These are phyloP conservation scores for Candida nemodendra DNA, from an alignment of 805 yeast species.

Conservation along the genomic window DNA sequence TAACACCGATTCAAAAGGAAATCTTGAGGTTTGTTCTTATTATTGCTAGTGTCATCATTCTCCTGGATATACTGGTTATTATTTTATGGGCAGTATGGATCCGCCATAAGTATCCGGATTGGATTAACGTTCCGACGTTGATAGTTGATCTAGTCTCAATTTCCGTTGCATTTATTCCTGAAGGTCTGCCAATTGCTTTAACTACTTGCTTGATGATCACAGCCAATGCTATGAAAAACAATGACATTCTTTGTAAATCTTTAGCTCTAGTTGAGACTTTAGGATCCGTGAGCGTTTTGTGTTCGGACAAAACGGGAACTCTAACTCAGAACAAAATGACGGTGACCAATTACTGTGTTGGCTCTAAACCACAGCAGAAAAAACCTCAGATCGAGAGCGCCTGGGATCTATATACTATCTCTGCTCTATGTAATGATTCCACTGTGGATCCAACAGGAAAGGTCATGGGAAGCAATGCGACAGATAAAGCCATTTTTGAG, in stretches of 20 bases:
- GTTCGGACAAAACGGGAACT: slow-evolving; percentile 79
- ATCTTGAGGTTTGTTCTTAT: slow-evolving; percentile 20
- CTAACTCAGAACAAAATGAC: slow-evolving; percentile 56
- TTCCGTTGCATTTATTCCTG: slow-evolving; percentile 51
- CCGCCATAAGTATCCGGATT: slow-evolving; percentile 36
- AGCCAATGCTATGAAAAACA: slow-evolving; percentile 44
- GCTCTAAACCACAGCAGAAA: slow-evolving; percentile 18
- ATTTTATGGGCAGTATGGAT: slow-evolving; percentile 47
- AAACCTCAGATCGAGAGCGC: slow-evolving; percentile 29
- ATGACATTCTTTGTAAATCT: slow-evolving; percentile 45
- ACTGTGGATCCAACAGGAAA: slow-evolving; percentile 25
- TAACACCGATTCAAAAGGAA: slow-evolving; percentile 44
- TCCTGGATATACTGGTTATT: slow-evolving; percentile 32
- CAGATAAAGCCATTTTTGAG: slow-evolving; percentile 43
- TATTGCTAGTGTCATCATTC: slow-evolving; percentile 14
- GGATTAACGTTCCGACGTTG: slow-evolving; percentile 41
- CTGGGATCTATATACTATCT: slow-evolving; percentile 20
- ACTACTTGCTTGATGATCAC: slow-evolving; percentile 49
- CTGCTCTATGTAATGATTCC: slow-evolving; percentile 33
- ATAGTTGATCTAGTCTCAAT: slow-evolving; percentile 45
- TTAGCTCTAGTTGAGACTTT: slow-evolving; percentile 50
- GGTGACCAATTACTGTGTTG: slow-evolving; percentile 32
- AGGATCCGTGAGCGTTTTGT: slow-evolving; percentile 57
- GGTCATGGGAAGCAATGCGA: slow-evolving; percentile 43
- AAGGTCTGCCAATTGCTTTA: slow-evolving; percentile 51